Percentiles rank a stretch among this genome's conserved stretches.
Evolutionary conservation across 2,329 filamentous ascomycete genomes (phyloP).

Genomic region (Aaosphaeria arxii): DNA sequence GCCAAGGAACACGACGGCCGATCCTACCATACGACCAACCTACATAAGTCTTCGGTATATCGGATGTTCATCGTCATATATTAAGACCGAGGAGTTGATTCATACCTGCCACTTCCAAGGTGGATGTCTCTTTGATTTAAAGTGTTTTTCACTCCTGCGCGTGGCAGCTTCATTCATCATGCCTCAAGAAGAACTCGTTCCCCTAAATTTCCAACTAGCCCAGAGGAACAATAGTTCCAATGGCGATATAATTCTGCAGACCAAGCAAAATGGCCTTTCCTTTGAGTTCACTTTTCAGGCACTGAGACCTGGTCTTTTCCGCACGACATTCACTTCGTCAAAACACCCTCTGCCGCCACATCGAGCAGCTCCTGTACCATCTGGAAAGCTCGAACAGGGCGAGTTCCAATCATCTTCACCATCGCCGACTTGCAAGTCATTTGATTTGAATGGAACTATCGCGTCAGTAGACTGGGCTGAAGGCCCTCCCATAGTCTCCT

Average conservation of each 20-base stretch:
- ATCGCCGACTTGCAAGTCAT: too few species aligned
- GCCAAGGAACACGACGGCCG: not conserved
- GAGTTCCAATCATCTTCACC: constrained; percentile 14
- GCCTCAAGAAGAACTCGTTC: constrained; percentile 50
- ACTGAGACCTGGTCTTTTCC: constrained; percentile 61
- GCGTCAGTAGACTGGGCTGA: constrained; percentile 59
- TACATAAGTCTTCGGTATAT: constrained; percentile 1
- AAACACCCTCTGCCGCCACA: constrained; percentile 64
- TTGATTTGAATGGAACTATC: constrained; percentile 1
- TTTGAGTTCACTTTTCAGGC: constrained; percentile 62
- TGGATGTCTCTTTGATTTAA: too few species aligned
- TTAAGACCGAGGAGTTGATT: too few species aligned
- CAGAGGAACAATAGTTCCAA: constrained; percentile 13
- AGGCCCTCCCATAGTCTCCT: constrained; percentile 54
- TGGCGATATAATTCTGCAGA: constrained; percentile 42
- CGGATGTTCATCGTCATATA: too few species aligned
- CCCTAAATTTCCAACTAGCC: constrained; percentile 34
- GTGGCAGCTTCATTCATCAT: constrained; percentile 20
- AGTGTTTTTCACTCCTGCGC: too few species aligned
- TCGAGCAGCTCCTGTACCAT: constrained; percentile 55
- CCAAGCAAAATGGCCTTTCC: constrained; percentile 28
- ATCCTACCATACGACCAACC: not conserved
- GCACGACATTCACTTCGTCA: constrained; percentile 63
- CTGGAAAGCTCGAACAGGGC: constrained; percentile 31
- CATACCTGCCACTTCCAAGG: too few species aligned